Evolutionary conservation across 139 green algal genomes (phyloP), one percentile per base, ranked within the genome.

Genomic region (Tetradesmus lagerheimii): DNA sequence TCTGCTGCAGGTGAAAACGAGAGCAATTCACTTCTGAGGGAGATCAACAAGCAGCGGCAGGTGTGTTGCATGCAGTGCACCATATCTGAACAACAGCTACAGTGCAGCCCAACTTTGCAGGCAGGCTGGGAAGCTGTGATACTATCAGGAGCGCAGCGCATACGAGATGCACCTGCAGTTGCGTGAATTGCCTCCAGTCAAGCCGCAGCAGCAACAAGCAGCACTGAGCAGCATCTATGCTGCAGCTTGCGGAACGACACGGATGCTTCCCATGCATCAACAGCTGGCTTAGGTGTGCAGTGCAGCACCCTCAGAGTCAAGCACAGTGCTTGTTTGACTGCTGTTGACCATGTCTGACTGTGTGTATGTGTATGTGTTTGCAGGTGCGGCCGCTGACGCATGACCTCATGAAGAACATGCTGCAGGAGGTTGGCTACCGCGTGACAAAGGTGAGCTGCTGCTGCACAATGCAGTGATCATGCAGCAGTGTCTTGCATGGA

Each of bases 381-480:
- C 83, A 91, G 64, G 37, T 92, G 53, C 89, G 94, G 8, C 94
- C 94, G 29, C 66, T 96, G n/a, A 96, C 94, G 20, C 94, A 96
- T 34, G 94, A 96, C 75, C 37, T 95, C 6, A 91, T 92, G 80
- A 96, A 95, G 88, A 93, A 93, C 88, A 89, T 95, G 15, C 78
- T 96, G 47, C 50, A 90, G 80, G 85, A 91, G 78, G 85, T 94
- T 9, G 92, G 93, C 71, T 93, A 80, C 74, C 79, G 83, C 20
- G 93, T 96, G 4, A 89, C 91, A 0, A 93, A 93, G 80, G 57
- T 87, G 27, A 31, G 82, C 57, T 71, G 57, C 23, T 71, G 57
- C 57, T 31, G 53, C 20, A 31, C 4, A 1, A 31, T 71, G 57
- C 45, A 18, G 11, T 12, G 45, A n/a, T 12, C 45, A 57, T 57